Conservation (phyloP, 306 rosid species). For the Cucurbita maxima region DNA sequence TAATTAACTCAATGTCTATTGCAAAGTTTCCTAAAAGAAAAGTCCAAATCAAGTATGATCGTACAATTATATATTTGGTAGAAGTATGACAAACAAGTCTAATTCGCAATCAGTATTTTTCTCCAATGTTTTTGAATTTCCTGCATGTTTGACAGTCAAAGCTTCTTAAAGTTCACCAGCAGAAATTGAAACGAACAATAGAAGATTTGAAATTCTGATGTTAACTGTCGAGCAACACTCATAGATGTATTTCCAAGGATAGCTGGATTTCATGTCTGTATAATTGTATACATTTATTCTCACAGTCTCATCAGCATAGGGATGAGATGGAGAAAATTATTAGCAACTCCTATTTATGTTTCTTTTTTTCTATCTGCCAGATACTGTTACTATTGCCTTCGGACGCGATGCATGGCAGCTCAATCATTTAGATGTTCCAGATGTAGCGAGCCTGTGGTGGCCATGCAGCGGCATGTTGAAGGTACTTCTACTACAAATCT, state of each 20-base stretch:
- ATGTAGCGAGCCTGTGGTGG: conserved; percentile 72
- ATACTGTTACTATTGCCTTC: conserved; percentile 91
- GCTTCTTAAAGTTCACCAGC: background rate
- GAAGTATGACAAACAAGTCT: background rate
- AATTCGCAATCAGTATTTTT: background rate
- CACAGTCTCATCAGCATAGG: background rate
- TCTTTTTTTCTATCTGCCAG: conserved; percentile 26
- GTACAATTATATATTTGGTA: background rate
- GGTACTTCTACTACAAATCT: conserved; percentile 6
- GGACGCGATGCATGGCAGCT: conserved; percentile 81
- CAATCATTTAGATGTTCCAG: conserved; percentile 82
- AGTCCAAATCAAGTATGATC: background rate
- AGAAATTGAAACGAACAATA: background rate
- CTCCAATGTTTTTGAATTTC: background rate
- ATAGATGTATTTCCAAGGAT: background rate
- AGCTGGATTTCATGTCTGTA: background rate
- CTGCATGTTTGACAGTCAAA: background rate
- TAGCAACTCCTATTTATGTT: background rate
- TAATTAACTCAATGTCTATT: background rate
- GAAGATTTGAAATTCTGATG: background rate
- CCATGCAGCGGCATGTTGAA: conserved; percentile 64
- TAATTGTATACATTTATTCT: background rate
- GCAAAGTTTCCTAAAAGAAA: background rate
- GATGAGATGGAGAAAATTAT: background rate
- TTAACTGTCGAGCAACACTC: background rate